A percentile compares a stretch with the other conserved stretches of the same genome.
phyloP scores from a whole-genome alignment of 2,329 filamentous ascomycete genomes.

The Fusarium sarcochroum region DNA sequence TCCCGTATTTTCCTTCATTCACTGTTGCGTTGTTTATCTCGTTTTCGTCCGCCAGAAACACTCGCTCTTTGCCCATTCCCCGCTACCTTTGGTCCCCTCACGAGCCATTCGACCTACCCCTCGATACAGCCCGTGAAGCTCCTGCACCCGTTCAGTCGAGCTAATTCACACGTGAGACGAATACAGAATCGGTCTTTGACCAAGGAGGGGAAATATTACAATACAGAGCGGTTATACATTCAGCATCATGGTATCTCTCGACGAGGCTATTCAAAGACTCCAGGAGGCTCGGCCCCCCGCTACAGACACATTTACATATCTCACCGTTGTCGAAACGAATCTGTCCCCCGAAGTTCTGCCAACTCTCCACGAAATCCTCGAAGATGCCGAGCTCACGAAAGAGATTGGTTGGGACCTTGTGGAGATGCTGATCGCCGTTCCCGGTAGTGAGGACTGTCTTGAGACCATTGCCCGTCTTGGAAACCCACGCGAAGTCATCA shows the following conservation, averaged over 20 bases:
- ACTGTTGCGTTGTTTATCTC: not conserved
- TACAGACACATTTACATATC: constrained; percentile 80
- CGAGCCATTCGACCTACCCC: constrained; percentile 27
- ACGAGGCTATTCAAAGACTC: constrained; percentile 62
- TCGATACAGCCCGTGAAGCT: constrained; percentile 21
- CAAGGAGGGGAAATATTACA: not conserved
- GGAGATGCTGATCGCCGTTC: constrained; percentile 77
- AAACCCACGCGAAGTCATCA: constrained; percentile 84
- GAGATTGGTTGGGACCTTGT: constrained; percentile 90
- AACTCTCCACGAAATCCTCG: constrained; percentile 75
- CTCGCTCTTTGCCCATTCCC: constrained; percentile 8
- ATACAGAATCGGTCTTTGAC: not conserved
- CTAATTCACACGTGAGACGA: constrained; percentile 15
- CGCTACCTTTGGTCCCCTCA: constrained; percentile 7
- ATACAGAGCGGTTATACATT: not conserved
- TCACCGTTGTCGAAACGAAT: constrained; percentile 83
- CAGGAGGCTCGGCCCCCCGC: constrained; percentile 65
- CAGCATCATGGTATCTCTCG: constrained; percentile 52
- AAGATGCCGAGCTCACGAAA: constrained; percentile 76
- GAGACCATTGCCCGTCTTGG: constrained; percentile 82
- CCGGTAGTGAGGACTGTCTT: constrained; percentile 78
- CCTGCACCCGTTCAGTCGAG: constrained; percentile 7
- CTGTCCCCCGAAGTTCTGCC: constrained; percentile 77
- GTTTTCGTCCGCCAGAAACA: not conserved
- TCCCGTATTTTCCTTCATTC: constrained; percentile 2